phyloP scores from a whole-genome alignment of 2,329 filamentous ascomycete species.

The Scorias spongiosa region DNA sequence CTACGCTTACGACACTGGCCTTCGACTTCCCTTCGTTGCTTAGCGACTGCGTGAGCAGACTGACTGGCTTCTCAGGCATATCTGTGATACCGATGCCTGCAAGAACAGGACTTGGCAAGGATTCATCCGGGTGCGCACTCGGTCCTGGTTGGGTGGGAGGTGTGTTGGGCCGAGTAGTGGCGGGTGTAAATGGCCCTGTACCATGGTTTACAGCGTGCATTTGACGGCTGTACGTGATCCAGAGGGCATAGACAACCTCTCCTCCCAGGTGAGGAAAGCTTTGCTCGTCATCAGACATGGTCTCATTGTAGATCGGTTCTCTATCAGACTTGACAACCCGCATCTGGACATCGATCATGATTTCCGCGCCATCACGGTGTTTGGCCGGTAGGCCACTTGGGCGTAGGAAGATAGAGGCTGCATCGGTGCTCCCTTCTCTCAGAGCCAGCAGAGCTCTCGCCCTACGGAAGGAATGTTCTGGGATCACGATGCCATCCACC shows the following conservation, averaged over 20 bases:
- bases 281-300: constrained; percentile 47
- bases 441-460: constrained; percentile 73
- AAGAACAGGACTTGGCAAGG: constrained; percentile 17
- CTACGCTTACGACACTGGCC: constrained; percentile 5
- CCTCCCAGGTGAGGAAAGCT: constrained; percentile 27
- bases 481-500: constrained; percentile 87
- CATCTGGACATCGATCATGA: constrained; percentile 94
- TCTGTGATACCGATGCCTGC: constrained; percentile 6
- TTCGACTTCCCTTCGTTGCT: constrained; percentile 11
- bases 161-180: constrained; percentile 49
- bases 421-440: constrained; percentile 65
- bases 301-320: constrained; percentile 41
- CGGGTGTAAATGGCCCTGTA: constrained; percentile 46
- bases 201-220: constrained; percentile 59
- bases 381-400: constrained; percentile 72
- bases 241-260: constrained; percentile 84
- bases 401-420: constrained; percentile 60
- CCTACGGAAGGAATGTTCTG: constrained; percentile 87
- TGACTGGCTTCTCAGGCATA: constrained; percentile 12
- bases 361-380: constrained; percentile 79
- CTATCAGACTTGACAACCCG: constrained; percentile 84
- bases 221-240: constrained; percentile 93
- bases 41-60: constrained; percentile 36
- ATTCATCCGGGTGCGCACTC: constrained; percentile 42
- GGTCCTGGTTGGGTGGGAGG: constrained; percentile 64